Evolutionary conservation across 1,284 basidiomycete genomes (phyloP).

Genomic region (Ustilago crameri): DNA sequence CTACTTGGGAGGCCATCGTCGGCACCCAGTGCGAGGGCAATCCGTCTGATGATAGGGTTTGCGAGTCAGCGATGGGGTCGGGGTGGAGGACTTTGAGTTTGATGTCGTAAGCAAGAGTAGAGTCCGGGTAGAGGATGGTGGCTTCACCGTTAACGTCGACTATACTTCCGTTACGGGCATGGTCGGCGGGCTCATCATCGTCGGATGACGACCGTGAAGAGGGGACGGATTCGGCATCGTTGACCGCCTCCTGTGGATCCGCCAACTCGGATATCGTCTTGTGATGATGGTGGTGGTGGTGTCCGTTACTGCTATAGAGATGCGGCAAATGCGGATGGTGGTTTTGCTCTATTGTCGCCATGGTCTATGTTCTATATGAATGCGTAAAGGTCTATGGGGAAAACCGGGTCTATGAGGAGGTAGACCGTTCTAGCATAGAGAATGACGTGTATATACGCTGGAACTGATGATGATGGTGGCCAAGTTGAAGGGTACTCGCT

Average conservation of each 20-base stretch:
- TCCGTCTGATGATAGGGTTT: slow-evolving; percentile 13
- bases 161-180: neutral
- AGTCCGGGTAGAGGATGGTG: neutral
- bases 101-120: slow-evolving; percentile 21
- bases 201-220: slow-evolving; percentile 20
- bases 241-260: slow-evolving; percentile 3
- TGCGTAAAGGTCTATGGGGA: neutral
- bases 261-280: slow-evolving; percentile 13
- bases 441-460: no score
- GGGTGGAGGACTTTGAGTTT: slow-evolving; percentile 16
- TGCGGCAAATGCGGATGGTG: neutral
- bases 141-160: neutral
- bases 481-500: no score
- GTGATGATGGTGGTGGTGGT: slow-evolving; percentile 5
- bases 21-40: slow-evolving; percentile 43
- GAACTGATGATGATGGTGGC: no score
- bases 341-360: no score
- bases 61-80: slow-evolving; percentile 31
- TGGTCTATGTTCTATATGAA: no score
- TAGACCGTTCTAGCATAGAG: no score
- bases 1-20: slow-evolving; percentile 21
- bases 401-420: no score
- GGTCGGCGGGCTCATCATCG: neutral
- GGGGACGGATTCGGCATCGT: slow-evolving; percentile 15
- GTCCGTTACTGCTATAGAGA: neutral